These are phyloP conservation scores for Stachybotrys echinatus DNA, from an alignment of 2,329 filamentous ascomycete species.

Conservation along the genomic window DNA sequence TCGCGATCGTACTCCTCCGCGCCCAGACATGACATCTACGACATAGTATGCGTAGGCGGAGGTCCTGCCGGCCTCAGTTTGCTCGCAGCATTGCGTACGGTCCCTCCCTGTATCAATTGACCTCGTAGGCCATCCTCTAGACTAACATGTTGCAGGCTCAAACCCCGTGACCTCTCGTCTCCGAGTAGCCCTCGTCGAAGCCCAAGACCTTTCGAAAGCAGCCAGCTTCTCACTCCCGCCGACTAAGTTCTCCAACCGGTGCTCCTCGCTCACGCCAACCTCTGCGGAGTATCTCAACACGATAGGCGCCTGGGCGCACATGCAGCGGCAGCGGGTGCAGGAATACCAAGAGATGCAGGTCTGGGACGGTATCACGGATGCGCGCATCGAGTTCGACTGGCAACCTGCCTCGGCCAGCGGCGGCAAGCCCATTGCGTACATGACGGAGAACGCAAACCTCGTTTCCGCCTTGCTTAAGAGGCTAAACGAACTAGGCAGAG, in stretches of 20 bases:
- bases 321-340: constrained; percentile 70
- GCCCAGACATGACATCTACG: constrained; percentile 68
- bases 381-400: constrained; percentile 87
- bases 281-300: constrained; percentile 77
- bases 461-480: constrained; percentile 71
- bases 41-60: constrained; percentile 87
- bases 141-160: constrained; percentile 49
- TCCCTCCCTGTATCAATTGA: background rate
- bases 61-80: constrained; percentile 86
- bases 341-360: constrained; percentile 95
- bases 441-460: constrained; percentile 92
- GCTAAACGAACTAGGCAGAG: constrained; percentile 62
- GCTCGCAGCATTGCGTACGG: constrained; percentile 65
- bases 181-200: constrained; percentile 83
- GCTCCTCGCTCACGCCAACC: constrained; percentile 86
- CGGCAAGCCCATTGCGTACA: constrained; percentile 76
- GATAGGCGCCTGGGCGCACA: constrained; percentile 80
- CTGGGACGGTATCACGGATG: constrained; percentile 89
- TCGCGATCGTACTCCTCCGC: constrained; percentile 35
- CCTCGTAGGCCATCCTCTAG: background rate
- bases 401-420: constrained; percentile 35
- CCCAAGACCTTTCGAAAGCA: constrained; percentile 71
- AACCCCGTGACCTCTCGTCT: constrained; percentile 71
- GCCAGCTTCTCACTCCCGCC: constrained; percentile 61
- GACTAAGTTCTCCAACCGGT: constrained; percentile 82